Evolutionary conservation across 306 rosid genomes (phyloP), one percentile per base, ranked within the genome.

Genomic region (Sindora glabra): DNA sequence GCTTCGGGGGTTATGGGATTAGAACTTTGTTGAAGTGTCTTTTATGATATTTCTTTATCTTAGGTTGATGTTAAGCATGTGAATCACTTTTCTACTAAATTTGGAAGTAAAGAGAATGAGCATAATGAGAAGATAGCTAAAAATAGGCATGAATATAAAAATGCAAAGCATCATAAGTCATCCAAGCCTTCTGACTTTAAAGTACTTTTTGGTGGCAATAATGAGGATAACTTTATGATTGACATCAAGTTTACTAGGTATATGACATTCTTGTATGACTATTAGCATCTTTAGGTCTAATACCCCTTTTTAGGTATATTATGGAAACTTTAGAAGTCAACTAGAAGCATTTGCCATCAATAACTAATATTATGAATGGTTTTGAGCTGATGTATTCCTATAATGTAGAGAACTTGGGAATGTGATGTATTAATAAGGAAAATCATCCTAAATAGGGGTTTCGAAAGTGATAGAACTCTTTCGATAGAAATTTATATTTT

Each of bases 161-260:
- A 69, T 61, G 58, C 36, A 30, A 62, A 62, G 48, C 59, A 75
- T 65, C 70, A 67, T 1, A 79, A 76, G 56, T 71, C 87, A 25
- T 71, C 86, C 42, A 91, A 92, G 74, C 85, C 95, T 45, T 49
- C 80, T 0, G 98, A 92, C 77, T 88, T 77, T 59, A 38, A 88
- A 62, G 67, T 72, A 65, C 98, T 92, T 71, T 86, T 88, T 86
- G 80, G 83, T 48, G 96, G 90, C 50, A 86, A 81, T 74, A 80
- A 77, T 54, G 86, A 72, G 64, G 98, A 92, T 67, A 79, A 81
- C 65, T 92, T 92, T 74, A 84, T 92, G 94, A 68, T 88, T 50
- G 98, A 96, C 70, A 86, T 92, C 74, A 92, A 92, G 78, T 81
- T 92, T 77, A 86, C 95, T 0, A 81, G 86, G 98, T 88, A 78